phyloP scores from a whole-genome alignment of 73 alveolate genomes.

The Tetrahymena thermophila region DNA sequence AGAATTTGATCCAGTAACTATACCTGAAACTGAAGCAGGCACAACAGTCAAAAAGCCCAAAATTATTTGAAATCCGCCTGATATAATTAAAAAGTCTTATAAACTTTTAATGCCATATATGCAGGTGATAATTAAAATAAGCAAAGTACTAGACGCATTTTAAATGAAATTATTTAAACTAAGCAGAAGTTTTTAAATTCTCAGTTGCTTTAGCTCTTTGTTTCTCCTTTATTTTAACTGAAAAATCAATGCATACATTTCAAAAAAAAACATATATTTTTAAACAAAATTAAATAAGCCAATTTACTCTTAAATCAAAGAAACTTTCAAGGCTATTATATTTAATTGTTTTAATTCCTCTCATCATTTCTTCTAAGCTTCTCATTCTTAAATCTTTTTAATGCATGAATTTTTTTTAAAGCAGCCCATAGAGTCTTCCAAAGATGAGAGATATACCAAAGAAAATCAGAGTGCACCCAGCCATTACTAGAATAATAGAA shows the following conservation, averaged over 20 bases:
- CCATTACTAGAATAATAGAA: not conserved
- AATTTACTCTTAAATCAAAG: constrained; percentile 8
- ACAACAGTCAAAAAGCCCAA: not conserved
- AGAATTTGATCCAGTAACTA: not conserved
- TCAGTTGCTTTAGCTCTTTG: not conserved
- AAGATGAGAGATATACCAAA: not conserved
- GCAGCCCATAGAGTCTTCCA: constrained; percentile 9
- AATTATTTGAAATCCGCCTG: not conserved
- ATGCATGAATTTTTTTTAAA: constrained; percentile 7
- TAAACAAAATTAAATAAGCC: not conserved
- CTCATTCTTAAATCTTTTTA: constrained; percentile 18
- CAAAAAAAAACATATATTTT: not conserved
- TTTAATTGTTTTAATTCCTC: not conserved
- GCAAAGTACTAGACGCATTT: not conserved
- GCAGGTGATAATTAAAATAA: not conserved
- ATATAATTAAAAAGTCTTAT: not conserved
- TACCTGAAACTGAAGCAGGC: not conserved
- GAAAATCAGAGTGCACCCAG: not conserved
- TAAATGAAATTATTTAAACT: not conserved
- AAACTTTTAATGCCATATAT: not conserved
- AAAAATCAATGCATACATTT: not conserved
- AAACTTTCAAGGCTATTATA: constrained; percentile 6
- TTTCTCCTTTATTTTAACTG: not conserved
- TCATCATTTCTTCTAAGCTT: constrained; percentile 13
- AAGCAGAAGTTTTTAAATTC: not conserved